Base-by-base conservation (phyloP, 176 grass and related monocot species). In the Cenchrus americanus region DNA sequence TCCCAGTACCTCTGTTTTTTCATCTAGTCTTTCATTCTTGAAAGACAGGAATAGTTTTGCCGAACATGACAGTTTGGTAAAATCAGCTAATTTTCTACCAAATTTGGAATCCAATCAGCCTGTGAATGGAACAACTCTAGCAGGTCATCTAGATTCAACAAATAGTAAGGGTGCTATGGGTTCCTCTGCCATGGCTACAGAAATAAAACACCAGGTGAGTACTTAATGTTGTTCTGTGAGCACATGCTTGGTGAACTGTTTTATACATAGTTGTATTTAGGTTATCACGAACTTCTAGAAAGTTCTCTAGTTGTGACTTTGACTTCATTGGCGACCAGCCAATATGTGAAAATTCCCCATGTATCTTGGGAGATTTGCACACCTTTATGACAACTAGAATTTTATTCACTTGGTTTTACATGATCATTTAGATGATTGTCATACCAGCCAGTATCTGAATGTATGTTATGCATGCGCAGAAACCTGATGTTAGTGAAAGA, bases 91-190 rank as follows among this genome's bases (percentile, higher is more conserved):
- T 48, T 75, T 18, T 71, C 34, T 54, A 78, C 73, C 52, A 60
- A 75, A 18, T 81, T 66, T 63, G 57, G 67, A 92, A 79, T 75
- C 73, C 52, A 42, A 78, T 73, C 76, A 87, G 71, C 49, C 80
- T 75, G 8, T 70, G 71, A 59, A 68, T 73, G 24, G 17, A 75
- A 81, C 75, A 77, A 12, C 34, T 61, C 58, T 66, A 68, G 80
- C 72, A 77, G 71, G 89, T 64, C 24, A 48, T 54, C 61, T 66
- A 53, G 67, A 86, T 85, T 87, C 76, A 76, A 50, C 79, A 32
- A 21, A 86, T 46, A 48, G n/a, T 26, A 62, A 14, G 49, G 65
- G 62, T 77, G 14, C 22, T 11, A 69, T 65, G 43, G 41, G 75
- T 76, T 23, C 70, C 53, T 49, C 61, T 58, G 13, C 24, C 24